Conservation (phyloP, 2,329 filamentous ascomycete species). For the Alternaria tenuissima region DNA sequence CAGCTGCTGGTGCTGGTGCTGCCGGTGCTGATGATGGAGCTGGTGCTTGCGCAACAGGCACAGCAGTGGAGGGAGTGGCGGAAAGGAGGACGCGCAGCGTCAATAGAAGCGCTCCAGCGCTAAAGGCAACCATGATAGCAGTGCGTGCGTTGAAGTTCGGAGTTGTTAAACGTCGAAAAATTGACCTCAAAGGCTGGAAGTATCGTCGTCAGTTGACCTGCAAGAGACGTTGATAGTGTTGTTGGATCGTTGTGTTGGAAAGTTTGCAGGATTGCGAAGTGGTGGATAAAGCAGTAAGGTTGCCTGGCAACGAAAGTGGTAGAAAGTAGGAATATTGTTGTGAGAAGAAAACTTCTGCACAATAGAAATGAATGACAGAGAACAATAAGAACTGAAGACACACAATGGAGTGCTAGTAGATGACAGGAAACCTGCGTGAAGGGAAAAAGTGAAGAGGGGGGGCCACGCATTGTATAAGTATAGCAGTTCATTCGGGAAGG, state of each 20-base stretch:
- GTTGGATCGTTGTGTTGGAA: constrained; percentile 16
- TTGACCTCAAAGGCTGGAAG: constrained; percentile 32
- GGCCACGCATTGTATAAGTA: constrained; percentile 44
- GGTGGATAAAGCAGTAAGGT: constrained; percentile 19
- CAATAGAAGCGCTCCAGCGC: constrained; percentile 48
- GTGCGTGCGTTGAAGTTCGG: constrained; percentile 29
- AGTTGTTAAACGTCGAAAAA: constrained; percentile 21
- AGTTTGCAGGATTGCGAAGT: constrained; percentile 20
- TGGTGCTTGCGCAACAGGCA: constrained; percentile 39
- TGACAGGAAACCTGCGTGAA: constrained; percentile 46
- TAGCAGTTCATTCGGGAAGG: constrained; percentile 23
- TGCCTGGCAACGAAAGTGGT: constrained; percentile 31
- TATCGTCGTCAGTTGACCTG: constrained; percentile 39
- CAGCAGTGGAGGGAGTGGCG: constrained; percentile 38
- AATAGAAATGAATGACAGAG: constrained; percentile 44
- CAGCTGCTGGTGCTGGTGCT: constrained; percentile 27
- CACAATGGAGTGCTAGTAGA: constrained; percentile 39
- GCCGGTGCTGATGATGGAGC: constrained; percentile 16
- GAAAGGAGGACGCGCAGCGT: constrained; percentile 49
- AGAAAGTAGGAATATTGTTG: constrained; percentile 23
- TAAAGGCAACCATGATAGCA: constrained; percentile 50
- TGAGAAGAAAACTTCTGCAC: constrained; percentile 21
- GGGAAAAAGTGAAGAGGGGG: constrained; percentile 27
- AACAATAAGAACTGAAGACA: constrained; percentile 40
- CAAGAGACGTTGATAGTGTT: constrained; percentile 32